Conservation (phyloP, 139 green algal genomes). For the Micractinium conductrix region DNA sequence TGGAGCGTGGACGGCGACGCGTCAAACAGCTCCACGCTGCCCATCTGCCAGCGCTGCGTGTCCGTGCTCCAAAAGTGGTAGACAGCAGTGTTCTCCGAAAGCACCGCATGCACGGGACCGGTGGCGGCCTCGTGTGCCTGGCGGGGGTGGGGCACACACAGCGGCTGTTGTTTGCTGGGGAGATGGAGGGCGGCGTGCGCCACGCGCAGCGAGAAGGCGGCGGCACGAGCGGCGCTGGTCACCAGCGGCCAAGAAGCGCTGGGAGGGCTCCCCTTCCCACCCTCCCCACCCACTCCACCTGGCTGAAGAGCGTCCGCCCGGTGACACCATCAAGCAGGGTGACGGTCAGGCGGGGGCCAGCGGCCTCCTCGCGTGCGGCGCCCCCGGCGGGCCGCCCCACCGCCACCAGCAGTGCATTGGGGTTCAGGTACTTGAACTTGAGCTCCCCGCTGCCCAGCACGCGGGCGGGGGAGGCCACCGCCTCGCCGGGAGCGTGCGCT, state of each 20-base stretch:
- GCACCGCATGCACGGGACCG: slow-evolving; percentile 78
- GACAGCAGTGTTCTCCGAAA: slow-evolving; percentile 86
- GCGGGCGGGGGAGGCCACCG: slow-evolving; percentile 77
- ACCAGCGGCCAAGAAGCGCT: no score
- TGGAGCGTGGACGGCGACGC: slow-evolving; percentile 19
- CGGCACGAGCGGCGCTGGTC: no score
- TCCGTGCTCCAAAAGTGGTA: slow-evolving; percentile 78
- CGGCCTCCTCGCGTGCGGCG: not conserved
- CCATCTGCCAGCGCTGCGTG: slow-evolving; percentile 58
- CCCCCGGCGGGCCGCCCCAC: slow-evolving; percentile 41
- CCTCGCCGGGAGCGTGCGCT: slow-evolving; percentile 51
- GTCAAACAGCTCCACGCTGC: slow-evolving; percentile 22
- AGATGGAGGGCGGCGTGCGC: no score
- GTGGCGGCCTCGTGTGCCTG: slow-evolving; percentile 48
- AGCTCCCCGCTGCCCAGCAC: slow-evolving; percentile 85
- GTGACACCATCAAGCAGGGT: slow-evolving; percentile 89
- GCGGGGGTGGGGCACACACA: not conserved
- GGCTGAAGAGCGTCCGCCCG: slow-evolving; percentile 77
- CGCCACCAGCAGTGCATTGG: slow-evolving; percentile 90
- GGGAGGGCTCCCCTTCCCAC: no score
- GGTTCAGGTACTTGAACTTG: slow-evolving; percentile 94
- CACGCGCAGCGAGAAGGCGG: no score
- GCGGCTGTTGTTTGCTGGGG: no score
- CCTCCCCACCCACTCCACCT: slow-evolving; percentile 62
- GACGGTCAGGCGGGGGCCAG: slow-evolving; percentile 35